These are phyloP conservation scores for Neolecta irregularis DNA, from an alignment of 1,139 yeast species.

Conservation along the genomic window DNA sequence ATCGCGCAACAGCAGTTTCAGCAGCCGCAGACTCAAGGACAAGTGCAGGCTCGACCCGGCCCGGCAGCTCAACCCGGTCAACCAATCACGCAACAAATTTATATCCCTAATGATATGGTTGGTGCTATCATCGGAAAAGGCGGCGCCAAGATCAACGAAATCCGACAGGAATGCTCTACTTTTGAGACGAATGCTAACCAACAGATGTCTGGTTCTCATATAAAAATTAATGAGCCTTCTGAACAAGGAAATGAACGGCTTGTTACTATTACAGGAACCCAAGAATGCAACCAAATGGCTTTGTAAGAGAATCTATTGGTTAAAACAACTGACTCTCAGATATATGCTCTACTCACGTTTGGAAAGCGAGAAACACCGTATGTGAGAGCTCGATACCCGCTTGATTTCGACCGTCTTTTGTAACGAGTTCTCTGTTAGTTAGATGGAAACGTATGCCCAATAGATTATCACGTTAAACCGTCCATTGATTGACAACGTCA, in stretches of 20 bases:
- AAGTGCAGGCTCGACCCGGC: slow-evolving; percentile 18
- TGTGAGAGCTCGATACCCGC: no score
- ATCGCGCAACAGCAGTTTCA: slow-evolving; percentile 8
- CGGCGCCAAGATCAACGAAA: slow-evolving; percentile 67
- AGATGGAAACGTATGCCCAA: no score
- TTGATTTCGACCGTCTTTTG: no score
- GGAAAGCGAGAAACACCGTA: slow-evolving; percentile 1
- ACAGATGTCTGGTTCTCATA: slow-evolving; percentile 62
- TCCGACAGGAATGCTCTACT: no score
- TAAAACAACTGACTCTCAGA: no score
- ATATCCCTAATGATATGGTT: slow-evolving; percentile 60
- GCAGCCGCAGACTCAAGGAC: slow-evolving; percentile 16
- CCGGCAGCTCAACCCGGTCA: slow-evolving; percentile 25
- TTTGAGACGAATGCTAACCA: no score
- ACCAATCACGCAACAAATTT: slow-evolving; percentile 49
- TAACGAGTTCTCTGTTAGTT: no score
- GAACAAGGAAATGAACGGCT: slow-evolving; percentile 33
- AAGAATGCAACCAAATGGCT: slow-evolving; percentile 60
- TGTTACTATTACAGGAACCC: slow-evolving; percentile 54
- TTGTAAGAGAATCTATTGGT: no score
- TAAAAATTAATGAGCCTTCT: slow-evolving; percentile 45
- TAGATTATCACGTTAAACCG: no score
- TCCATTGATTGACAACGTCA: no score
- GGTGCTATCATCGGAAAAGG: slow-evolving; percentile 82
- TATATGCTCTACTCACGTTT: slow-evolving; percentile 5